Evolutionary conservation across 176 grass and related monocot genomes (phyloP), one percentile per base, ranked within the genome.

Genomic region (Carex scoparia): DNA sequence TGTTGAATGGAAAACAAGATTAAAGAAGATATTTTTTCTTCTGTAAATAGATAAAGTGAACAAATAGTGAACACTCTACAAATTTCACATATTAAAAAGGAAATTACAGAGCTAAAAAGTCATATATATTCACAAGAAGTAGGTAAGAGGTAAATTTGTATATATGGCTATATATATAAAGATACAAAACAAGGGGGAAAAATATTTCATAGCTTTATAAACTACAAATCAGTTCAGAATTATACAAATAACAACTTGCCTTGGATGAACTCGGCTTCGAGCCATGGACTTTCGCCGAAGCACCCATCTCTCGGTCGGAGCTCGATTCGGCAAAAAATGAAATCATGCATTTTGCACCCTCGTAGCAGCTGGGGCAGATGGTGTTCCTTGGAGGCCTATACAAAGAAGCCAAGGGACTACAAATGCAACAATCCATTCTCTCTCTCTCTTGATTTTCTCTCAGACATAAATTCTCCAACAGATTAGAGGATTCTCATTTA

Each of bases 371-470:
- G 44, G 84, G 54, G 31, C 94, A 97, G 69, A 97, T 80, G 86
- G 81, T 16, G 79, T 94, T 98, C 80, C 95, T 93, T 0, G 95
- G 93, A 73, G 85, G 95, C 79, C 89, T 94, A 86, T 93, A 98
- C 35, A 89, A 33, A 59, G 80, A 77, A 0, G 83, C 89, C 86
- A 92, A 81, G 65, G 93, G 93, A 65, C 95, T 91, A 77, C 95
- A 98, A 61, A 98, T 89, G 91, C 95, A 98, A 82, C 95, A 98
- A 77, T 98, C 95, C 93, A 98, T 98, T 56, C 11, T 69, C 15
- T 46, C n/a, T 46, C 83, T 69, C 60, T 92, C 11, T 65, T 14
- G 51, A 7, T 85, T 28, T 38, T 67, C 2, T 59, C 13, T 61
- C 13, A 61, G 40, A 54, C 84, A 85, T 89, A 59, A 48, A 38